phyloP scores from a whole-genome alignment of 805 yeast species.

The Tetrapisispora arboricola region DNA sequence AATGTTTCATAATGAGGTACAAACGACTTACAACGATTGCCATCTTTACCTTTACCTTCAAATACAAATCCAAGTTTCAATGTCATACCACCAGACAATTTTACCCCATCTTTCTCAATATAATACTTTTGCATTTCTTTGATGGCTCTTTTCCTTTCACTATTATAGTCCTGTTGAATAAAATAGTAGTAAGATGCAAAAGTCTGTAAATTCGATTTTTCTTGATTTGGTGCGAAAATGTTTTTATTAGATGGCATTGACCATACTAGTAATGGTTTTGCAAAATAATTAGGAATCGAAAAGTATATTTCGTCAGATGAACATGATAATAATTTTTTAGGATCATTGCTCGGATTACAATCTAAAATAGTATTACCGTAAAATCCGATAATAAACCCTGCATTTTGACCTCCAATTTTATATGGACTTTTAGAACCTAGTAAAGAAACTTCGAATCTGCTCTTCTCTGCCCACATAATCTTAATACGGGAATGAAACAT shows the following conservation, averaged over 20 bases:
- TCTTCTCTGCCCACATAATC: conserved; percentile 41
- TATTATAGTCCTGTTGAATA: conserved; percentile 20
- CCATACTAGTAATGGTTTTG: conserved; percentile 48
- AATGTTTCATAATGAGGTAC: conserved; percentile 53
- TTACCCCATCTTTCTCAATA: conserved; percentile 46
- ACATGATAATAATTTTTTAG: conserved; percentile 55
- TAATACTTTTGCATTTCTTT: conserved; percentile 17
- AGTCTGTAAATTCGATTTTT: conserved; percentile 32
- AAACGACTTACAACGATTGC: conserved; percentile 36
- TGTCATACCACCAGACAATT: conserved; percentile 49
- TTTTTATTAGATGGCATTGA: conserved; percentile 37
- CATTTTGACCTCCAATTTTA: conserved; percentile 47
- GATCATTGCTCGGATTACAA: conserved; percentile 58
- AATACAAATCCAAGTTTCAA: conserved; percentile 50
- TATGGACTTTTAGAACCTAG: conserved; percentile 81
- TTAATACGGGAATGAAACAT: conserved; percentile 62
- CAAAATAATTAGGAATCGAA: conserved; percentile 67
- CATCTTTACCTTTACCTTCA: conserved; percentile 34
- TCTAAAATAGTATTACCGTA: conserved; percentile 47
- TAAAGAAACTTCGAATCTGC: conserved; percentile 46
- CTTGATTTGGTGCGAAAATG: conserved; percentile 38
- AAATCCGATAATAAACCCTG: conserved; percentile 76
- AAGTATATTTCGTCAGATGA: conserved; percentile 52
- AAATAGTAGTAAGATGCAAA: conserved; percentile 43
- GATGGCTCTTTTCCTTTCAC: conserved; percentile 12